A percentile compares a stretch with the other conserved stretches of the same genome.
Conservation (phyloP, 2,329 filamentous ascomycete species). For the Trichoderma arundinaceum region DNA sequence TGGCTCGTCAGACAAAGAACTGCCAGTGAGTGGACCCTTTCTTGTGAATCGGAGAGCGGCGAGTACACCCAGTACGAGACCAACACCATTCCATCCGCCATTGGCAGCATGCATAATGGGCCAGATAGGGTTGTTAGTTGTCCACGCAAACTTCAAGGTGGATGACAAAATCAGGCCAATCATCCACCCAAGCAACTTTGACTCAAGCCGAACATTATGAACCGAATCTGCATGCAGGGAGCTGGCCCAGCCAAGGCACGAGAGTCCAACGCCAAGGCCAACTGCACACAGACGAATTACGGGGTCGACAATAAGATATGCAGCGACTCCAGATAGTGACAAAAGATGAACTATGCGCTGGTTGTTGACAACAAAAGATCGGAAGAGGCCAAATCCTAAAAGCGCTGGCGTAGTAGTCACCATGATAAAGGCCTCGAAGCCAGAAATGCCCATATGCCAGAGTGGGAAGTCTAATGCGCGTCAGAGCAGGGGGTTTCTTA, state of each 20-base stretch:
- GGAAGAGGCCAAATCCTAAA: conserved; percentile 72
- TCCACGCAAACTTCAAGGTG: conserved; percentile 88
- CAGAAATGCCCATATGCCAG: conserved; percentile 99
- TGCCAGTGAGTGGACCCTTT: conserved; percentile 58
- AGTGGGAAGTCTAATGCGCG: conserved; percentile 77
- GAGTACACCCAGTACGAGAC: conserved; percentile 75
- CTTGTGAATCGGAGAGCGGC: conserved; percentile 79
- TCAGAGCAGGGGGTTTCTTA: conserved; percentile 32
- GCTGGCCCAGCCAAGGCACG: conserved; percentile 83
- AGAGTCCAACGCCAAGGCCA: conserved; percentile 78
- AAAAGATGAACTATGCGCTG: conserved; percentile 74
- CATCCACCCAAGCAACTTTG: conserved; percentile 78
- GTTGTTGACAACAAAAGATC: conserved; percentile 70
- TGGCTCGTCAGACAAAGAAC: conserved; percentile 40
- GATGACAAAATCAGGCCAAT: conserved; percentile 85
- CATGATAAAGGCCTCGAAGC: conserved; percentile 91
- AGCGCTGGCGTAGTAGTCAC: conserved; percentile 80
- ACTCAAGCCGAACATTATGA: conserved; percentile 77
- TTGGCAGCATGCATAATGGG: conserved; percentile 88
- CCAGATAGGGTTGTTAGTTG: conserved; percentile 97
- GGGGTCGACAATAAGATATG: conserved; percentile 77
- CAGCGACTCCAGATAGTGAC: conserved; percentile 77
- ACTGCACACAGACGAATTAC: conserved; percentile 79
- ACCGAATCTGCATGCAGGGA: conserved; percentile 79
- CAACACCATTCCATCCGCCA: conserved; percentile 89